These are phyloP conservation scores for Puccinia horiana DNA, from an alignment of 1,284 basidiomycete genomes.

Conservation along the genomic window DNA sequence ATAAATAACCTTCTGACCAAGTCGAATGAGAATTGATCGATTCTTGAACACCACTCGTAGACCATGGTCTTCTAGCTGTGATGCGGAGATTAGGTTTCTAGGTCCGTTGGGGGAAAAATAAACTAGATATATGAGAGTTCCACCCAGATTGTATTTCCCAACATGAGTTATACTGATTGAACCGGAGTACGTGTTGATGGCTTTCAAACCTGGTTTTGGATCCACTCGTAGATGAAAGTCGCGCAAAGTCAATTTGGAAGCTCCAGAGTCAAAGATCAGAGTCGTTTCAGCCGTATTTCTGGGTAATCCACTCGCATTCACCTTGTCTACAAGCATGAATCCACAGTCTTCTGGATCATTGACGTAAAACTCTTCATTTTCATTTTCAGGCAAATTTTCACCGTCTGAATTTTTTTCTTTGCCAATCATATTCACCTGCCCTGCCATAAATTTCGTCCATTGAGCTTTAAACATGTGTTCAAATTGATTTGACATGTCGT, in stretches of 20 bases:
- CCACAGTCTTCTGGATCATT: background rate
- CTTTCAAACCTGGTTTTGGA: background rate
- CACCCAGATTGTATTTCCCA: background rate
- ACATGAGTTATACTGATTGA: no score
- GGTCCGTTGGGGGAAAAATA: background rate
- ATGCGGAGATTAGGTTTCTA: background rate
- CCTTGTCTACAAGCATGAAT: background rate
- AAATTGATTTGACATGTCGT: background rate
- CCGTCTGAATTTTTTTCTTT: background rate
- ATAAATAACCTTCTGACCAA: background rate
- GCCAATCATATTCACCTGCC: background rate
- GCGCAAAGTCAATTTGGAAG: background rate
- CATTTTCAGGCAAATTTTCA: background rate
- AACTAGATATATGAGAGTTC: background rate
- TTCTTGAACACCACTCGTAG: background rate
- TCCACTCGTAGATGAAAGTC: background rate
- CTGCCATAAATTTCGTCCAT: background rate
- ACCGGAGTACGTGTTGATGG: background rate
- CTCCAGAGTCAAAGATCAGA: background rate
- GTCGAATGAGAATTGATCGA: background rate
- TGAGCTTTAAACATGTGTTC: background rate
- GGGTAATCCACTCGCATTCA: background rate
- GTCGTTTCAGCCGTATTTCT: background rate
- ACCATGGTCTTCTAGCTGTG: background rate
- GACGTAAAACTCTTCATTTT: background rate